Percentiles rank a stretch among this genome's conserved stretches.
These are phyloP conservation scores for Jasminum sambac DNA, from an alignment of 257 asterid species.

Conservation along the genomic window DNA sequence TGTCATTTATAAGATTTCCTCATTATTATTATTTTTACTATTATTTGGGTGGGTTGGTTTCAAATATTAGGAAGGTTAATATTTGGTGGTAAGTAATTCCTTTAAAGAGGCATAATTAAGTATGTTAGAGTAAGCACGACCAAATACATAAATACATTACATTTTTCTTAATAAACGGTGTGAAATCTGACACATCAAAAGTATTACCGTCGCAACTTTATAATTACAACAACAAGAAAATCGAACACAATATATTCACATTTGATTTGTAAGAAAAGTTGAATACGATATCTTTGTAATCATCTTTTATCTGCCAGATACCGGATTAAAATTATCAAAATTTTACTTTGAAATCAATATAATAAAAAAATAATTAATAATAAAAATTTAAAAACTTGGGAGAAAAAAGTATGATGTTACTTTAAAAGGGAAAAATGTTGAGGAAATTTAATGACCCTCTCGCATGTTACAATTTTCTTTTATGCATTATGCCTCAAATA, in stretches of 20 bases:
- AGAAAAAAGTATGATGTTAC: background rate
- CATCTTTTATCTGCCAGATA: slow-evolving; percentile 23
- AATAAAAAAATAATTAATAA: background rate
- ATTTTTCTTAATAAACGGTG: background rate
- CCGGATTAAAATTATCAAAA: slow-evolving; percentile 13
- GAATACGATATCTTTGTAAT: slow-evolving; percentile 30
- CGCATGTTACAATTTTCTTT: slow-evolving; percentile 78
- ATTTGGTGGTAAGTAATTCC: slow-evolving; percentile 20
- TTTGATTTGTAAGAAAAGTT: slow-evolving; percentile 35
- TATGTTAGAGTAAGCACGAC: background rate
- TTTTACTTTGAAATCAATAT: slow-evolving; percentile 6
- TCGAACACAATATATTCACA: slow-evolving; percentile 22
- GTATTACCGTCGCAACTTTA: background rate
- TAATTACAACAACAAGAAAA: slow-evolving; percentile 37
- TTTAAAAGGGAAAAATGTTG: slow-evolving; percentile 18
- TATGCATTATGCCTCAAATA: slow-evolving; percentile 36
- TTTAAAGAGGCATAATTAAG: background rate
- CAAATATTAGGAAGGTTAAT: slow-evolving; percentile 10
- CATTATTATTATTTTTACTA: background rate
- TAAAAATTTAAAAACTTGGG: background rate
- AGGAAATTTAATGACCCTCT: slow-evolving; percentile 47
- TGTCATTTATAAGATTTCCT: background rate
- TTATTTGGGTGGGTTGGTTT: slow-evolving; percentile 19
- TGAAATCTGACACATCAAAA: background rate
- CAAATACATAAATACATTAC: background rate